These are phyloP conservation scores for Helicostylum pulchrum DNA, from an alignment of 192 early-diverging fungal genomes.

Conservation along the genomic window DNA sequence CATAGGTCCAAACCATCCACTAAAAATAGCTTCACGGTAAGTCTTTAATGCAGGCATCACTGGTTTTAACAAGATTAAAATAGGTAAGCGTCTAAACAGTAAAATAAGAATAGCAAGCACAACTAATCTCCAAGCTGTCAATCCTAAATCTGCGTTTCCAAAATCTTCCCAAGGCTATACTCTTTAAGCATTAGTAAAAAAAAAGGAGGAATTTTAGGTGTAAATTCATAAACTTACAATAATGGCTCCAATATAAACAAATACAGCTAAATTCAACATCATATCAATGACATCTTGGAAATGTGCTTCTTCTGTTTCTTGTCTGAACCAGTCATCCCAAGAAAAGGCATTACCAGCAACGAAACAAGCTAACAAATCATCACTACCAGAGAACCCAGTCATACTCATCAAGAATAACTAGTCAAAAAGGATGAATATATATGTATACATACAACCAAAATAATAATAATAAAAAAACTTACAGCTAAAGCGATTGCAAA, in stretches of 20 bases:
- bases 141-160: conserved; percentile 44
- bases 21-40: conserved; percentile 74
- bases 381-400: conserved; percentile 65
- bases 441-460: background rate
- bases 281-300: conserved; percentile 89
- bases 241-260: conserved; percentile 85
- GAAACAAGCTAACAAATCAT: conserved; percentile 77
- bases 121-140: conserved; percentile 66
- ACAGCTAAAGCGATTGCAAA: conserved; percentile 80
- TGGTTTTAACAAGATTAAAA: conserved; percentile 56
- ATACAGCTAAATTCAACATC: conserved; percentile 82
- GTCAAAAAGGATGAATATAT: background rate
- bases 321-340: conserved; percentile 91
- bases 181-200: background rate
- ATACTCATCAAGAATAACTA: conserved; percentile 60
- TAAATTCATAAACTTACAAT: conserved; percentile 39
- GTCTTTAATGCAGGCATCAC: conserved; percentile 70
- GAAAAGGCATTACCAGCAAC: conserved; percentile 75
- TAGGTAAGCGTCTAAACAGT: conserved; percentile 68
- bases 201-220: background rate
- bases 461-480: no score
- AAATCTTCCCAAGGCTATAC: conserved; percentile 66
- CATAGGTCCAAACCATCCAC: conserved; percentile 92
- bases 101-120: conserved; percentile 62
- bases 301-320: conserved; percentile 76